These are phyloP conservation scores for Obelidium mucronatum DNA, from an alignment of 192 early-diverging fungal species.

Conservation along the genomic window DNA sequence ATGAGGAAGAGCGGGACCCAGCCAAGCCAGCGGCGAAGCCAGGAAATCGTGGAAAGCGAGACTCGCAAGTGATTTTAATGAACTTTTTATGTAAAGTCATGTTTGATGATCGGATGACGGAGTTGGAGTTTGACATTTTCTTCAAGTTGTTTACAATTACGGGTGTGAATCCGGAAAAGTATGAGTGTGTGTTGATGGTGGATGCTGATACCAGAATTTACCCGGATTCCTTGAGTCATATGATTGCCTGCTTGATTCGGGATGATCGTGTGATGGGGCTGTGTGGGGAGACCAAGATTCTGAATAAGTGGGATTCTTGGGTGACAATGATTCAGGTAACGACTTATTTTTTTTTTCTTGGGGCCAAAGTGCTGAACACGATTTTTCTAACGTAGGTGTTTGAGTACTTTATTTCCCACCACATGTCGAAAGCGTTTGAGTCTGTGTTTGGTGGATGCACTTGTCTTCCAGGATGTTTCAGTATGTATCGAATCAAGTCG, in stretches of 20 bases:
- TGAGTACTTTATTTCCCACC: slow-evolving; percentile 98
- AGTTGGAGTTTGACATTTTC: slow-evolving; percentile 92
- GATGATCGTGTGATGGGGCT: slow-evolving; percentile 91
- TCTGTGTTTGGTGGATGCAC: slow-evolving; percentile 97
- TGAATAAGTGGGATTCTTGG: slow-evolving; percentile 91
- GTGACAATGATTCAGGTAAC: slow-evolving; percentile 86
- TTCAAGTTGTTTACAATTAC: slow-evolving; percentile 84
- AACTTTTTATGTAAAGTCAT: slow-evolving; percentile 84
- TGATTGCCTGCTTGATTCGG: slow-evolving; percentile 72
- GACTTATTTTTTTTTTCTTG: not conserved
- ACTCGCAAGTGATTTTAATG: slow-evolving; percentile 97
- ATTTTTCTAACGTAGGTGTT: slow-evolving; percentile 64
- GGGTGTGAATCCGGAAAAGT: slow-evolving; percentile 85
- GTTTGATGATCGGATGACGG: slow-evolving; percentile 86
- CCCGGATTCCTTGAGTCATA: slow-evolving; percentile 57
- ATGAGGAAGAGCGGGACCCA: slow-evolving; percentile 41
- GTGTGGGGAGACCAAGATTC: slow-evolving; percentile 97
- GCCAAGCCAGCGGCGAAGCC: slow-evolving; percentile 55
- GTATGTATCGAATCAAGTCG: slow-evolving; percentile 93
- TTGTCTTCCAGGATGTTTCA: slow-evolving; percentile 96
- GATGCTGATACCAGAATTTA: slow-evolving; percentile 90
- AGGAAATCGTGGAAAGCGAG: slow-evolving; percentile 88
- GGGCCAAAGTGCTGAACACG: not conserved
- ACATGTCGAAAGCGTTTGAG: slow-evolving; percentile 96
- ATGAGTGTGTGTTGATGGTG: slow-evolving; percentile 70